A percentile compares a stretch with the other conserved stretches of the same genome.
These are phyloP conservation scores for Pyronema domesticum DNA, from an alignment of 495 filamentous ascomycete species.

Conservation along the genomic window DNA sequence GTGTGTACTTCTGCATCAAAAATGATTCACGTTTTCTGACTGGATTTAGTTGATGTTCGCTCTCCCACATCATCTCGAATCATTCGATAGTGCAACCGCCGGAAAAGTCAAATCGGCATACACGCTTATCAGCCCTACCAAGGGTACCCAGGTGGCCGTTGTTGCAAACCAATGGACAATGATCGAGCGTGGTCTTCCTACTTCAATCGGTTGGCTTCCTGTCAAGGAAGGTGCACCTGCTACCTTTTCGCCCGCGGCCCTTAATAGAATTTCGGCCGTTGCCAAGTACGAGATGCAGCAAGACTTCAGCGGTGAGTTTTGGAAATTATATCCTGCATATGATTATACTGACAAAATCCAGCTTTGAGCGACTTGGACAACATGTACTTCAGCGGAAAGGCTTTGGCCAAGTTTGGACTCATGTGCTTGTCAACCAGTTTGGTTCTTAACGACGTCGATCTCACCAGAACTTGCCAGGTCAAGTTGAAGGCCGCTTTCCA, in stretches of 20 bases:
- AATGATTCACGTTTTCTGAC: background rate
- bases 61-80: constrained; percentile 64
- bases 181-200: constrained; percentile 53
- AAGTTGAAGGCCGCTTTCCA: constrained; percentile 60
- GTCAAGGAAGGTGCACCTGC: constrained; percentile 1
- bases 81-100: constrained; percentile 31
- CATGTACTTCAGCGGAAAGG: constrained; percentile 94
- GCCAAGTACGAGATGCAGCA: constrained; percentile 59
- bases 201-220: constrained; percentile 38
- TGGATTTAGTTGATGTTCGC: constrained; percentile 60
- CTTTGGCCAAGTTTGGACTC: constrained; percentile 68
- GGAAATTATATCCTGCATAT: background rate
- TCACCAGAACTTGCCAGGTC: constrained; percentile 43
- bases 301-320: constrained; percentile 44
- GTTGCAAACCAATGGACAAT: constrained; percentile 64
- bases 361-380: constrained; percentile 27
- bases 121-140: constrained; percentile 64
- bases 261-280: constrained; percentile 39
- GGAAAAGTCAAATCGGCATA: constrained; percentile 1
- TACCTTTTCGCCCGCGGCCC: background rate
- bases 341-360: background rate
- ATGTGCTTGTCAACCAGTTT: constrained; percentile 52
- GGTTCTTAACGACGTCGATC: constrained; percentile 39
- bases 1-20: constrained; percentile 1
- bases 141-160: constrained; percentile 60